These are phyloP conservation scores for Globisporangium cylindrosporum DNA, from an alignment of 352 stramenopile genomes.

Conservation along the genomic window DNA sequence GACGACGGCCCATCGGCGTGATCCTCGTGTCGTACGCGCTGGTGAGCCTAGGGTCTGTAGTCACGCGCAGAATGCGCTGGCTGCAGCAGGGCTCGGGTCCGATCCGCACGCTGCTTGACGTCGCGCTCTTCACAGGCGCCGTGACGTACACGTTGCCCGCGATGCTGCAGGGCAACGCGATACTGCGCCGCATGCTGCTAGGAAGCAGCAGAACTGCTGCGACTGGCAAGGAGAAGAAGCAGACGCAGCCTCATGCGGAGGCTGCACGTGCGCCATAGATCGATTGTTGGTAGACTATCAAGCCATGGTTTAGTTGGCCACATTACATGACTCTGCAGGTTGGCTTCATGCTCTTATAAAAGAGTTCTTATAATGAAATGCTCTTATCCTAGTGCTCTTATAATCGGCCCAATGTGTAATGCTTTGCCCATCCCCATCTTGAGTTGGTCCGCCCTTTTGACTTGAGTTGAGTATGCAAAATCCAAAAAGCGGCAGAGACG, in stretches of 20 bases:
- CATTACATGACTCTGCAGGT: too few species aligned
- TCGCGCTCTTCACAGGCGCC: constrained; percentile 28
- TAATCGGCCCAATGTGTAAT: too few species aligned
- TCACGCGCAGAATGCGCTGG: constrained; percentile 30
- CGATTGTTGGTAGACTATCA: not conserved
- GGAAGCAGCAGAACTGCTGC: not conserved
- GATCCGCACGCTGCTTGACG: constrained; percentile 35
- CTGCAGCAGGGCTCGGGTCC: constrained; percentile 31
- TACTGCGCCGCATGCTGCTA: constrained; percentile 29
- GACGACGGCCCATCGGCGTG: constrained; percentile 46
- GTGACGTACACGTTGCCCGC: constrained; percentile 41
- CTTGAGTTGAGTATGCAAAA: too few species aligned
- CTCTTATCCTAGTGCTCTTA: too few species aligned
- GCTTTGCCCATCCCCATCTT: too few species aligned
- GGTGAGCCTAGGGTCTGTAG: constrained; percentile 45
- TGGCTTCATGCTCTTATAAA: not conserved
- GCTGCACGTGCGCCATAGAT: not conserved
- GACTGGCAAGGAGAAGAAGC: not conserved
- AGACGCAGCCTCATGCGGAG: not conserved
- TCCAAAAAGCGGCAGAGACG: not conserved
- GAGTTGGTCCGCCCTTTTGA: too few species aligned
- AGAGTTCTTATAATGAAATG: not conserved
- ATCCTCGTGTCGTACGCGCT: constrained; percentile 65
- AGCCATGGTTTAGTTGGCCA: too few species aligned
- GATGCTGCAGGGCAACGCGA: constrained; percentile 27